Evolutionary conservation across 495 filamentous ascomycete genomes (phyloP), one percentile per base, ranked within the genome.

Genomic region (Hyaloscypha bicolor): DNA sequence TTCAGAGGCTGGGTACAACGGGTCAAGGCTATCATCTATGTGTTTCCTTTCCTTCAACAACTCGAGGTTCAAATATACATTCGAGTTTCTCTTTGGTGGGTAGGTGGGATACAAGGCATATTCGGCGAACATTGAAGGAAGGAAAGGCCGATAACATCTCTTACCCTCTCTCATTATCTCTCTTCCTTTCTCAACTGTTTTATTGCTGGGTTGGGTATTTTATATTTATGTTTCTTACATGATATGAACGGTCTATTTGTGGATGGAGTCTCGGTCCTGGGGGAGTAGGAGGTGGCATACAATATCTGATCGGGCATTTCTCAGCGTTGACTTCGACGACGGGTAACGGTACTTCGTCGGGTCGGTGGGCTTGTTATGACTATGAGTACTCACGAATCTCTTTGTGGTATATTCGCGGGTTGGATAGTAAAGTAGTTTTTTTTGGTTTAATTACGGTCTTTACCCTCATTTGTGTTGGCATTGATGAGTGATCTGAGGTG

Each of bases 11-110:
- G 42, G 42, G 42, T 14, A 30, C 6, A n/a, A 19, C 30, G 35
- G 55, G 37, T 31, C 8, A 11, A 31, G 11, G 76, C 76, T 76
- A 74, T 75, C 25, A 25, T 25, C 25, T 25, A 25, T 25, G 25
- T 25, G 25, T 2, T 25, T 25, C 25, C 25, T 25, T 74, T 68
- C 69, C 73, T 68, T 53, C 12, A 9, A 29, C 16, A 12, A 1
- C 52, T 63, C 61, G 8, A 42, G 45, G 48, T 55, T 63, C 51
- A 30, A 32, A n/a, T 51, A 4, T 25, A 25, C 4, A 1, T 56
- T 19, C 19, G 45, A 48, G 25, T 63, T 60, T 60, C 16, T 56
- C 9, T n/a, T 16, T 56, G 21, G 53, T 25, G 53, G 29, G 22
- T 21, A 4, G 51, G 9, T 30, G n/a, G 53, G 53, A 56, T 56